A percentile compares a stretch with the other conserved stretches of the same genome.
Evolutionary conservation across 2,329 filamentous ascomycete species (phyloP).

Genomic region (Dichotomopilus funicola): DNA sequence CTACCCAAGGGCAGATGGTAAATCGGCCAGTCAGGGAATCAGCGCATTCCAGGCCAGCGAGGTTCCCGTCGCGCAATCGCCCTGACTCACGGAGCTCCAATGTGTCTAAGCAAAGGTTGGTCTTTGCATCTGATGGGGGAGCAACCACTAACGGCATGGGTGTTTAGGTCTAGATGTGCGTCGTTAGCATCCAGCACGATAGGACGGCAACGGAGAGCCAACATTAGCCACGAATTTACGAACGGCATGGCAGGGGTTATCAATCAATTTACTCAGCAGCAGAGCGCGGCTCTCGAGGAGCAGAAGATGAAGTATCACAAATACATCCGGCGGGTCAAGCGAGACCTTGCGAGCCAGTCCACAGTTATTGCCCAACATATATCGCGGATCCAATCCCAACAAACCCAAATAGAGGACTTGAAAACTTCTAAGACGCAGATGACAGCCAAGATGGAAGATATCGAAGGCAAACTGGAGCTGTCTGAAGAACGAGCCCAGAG

Average conservation of each 20-base stretch:
- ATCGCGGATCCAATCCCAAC: constrained; percentile 11
- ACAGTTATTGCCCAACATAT: not conserved
- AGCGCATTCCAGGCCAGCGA: not conserved
- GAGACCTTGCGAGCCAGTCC: constrained; percentile 6
- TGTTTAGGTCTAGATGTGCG: constrained; percentile 6
- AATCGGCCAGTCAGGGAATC: constrained; percentile 7
- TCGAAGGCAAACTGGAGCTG: constrained; percentile 24
- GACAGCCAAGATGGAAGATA: constrained; percentile 15
- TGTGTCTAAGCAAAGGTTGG: constrained; percentile 13
- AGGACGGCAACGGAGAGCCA: constrained; percentile 9
- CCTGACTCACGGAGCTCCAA: constrained; percentile 16
- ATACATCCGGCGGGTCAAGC: constrained; percentile 17
- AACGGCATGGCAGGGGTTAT: constrained; percentile 15
- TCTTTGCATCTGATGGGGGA: not conserved
- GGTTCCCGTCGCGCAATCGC: not conserved
- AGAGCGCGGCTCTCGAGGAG: constrained; percentile 13
- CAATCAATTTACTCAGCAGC: constrained; percentile 19
- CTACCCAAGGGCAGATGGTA: not conserved
- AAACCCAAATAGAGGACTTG: constrained; percentile 14
- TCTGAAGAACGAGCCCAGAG: constrained; percentile 25
- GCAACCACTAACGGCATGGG: not conserved
- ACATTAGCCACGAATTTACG: constrained; percentile 19
- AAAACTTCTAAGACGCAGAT: constrained; percentile 11
- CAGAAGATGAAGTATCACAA: constrained; percentile 17
- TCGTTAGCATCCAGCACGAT: constrained; percentile 12